Evolutionary conservation across 805 yeast species (phyloP), one percentile per base, ranked within the genome.

Genomic region (Spathaspora hagerdaliae): DNA sequence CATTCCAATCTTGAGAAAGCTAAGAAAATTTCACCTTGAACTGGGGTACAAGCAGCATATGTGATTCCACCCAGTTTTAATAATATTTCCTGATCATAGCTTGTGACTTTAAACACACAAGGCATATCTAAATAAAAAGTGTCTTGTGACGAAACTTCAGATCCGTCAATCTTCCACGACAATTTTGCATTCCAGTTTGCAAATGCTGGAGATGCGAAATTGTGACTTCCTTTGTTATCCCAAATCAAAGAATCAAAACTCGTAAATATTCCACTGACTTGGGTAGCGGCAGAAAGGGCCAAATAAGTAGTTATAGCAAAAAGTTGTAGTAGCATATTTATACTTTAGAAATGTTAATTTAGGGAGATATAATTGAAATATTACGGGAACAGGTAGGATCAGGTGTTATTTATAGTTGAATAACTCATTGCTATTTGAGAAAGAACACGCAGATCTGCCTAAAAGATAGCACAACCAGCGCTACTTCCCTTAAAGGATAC

Each of bases 51-150:
- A 7, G 51, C 51, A 14, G 61, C 60, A 35, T 48, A 55, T 10
- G 37, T 26, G 12, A n/a, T 39, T 3, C 40, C 44, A 36, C 44
- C 29, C n/a, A 34, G 39, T 7, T n/a, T 27, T 13, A 42, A 36
- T 13, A 40, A 37, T 2, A 33, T 33, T 3, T 11, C 9, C 3
- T 19, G 10, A 3, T 13, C 31, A 26, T 40, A 33, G n/a, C 44
- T 13, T 9, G 54, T 51, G 39, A 52, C 48, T 37, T 51, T 53
- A 13, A 41, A 55, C 12, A 48, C 54, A 42, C 57, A 48, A 2
- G 61, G 61, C 45, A 57, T 39, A 29, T 38, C 33, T 32, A 57
- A 48, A 8, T 43, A 26, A 27, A 57, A 57, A 8, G 55, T 53
- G 36, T 57, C 61, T 27, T 56, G 56, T 0, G 59, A 24, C 1